Evolutionary conservation across 2,329 filamentous ascomycete species (phyloP).

Genomic region (Dactylonectria macrodidyma): DNA sequence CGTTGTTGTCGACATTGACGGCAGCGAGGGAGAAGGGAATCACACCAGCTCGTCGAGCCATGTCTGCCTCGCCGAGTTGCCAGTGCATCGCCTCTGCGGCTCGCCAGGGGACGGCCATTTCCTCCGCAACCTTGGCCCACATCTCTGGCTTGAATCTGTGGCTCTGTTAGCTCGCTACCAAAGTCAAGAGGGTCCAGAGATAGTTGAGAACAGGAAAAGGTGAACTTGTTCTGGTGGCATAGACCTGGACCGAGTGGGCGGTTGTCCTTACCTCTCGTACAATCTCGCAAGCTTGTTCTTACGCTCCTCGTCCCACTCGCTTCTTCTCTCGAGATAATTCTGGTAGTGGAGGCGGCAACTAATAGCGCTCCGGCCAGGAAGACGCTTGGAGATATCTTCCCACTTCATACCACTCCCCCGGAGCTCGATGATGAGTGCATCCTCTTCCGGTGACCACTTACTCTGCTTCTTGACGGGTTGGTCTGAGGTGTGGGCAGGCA

Average conservation of each 20-base stretch:
- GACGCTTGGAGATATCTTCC: slow-evolving; percentile 95
- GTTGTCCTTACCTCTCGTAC: slow-evolving; percentile 85
- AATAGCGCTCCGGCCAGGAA: slow-evolving; percentile 93
- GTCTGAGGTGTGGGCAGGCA: slow-evolving; percentile 66
- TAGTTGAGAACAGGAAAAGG: neutral
- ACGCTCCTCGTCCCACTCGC: slow-evolving; percentile 97
- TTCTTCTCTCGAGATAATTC: slow-evolving; percentile 93
- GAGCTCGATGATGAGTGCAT: slow-evolving; percentile 93
- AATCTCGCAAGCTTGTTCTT: slow-evolving; percentile 96
- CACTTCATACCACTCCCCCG: slow-evolving; percentile 95
- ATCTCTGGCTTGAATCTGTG: slow-evolving; percentile 95
- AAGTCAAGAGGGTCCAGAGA: neutral
- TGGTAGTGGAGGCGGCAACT: slow-evolving; percentile 96
- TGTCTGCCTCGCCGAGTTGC: slow-evolving; percentile 93
- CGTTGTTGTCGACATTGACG: slow-evolving; percentile 63
- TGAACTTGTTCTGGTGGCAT: neutral
- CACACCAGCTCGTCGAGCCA: slow-evolving; percentile 92
- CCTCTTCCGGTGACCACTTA: slow-evolving; percentile 96
- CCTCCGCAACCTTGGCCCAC: slow-evolving; percentile 96
- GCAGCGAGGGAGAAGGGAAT: slow-evolving; percentile 83
- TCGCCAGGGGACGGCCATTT: slow-evolving; percentile 95
- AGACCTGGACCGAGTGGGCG: neutral
- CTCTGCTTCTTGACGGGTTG: slow-evolving; percentile 93
- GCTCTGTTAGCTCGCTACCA: slow-evolving; percentile 36
- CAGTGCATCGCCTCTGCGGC: slow-evolving; percentile 98